Conservation (phyloP, 345 rosid genomes). For the Cardiospermum halicacabum region DNA sequence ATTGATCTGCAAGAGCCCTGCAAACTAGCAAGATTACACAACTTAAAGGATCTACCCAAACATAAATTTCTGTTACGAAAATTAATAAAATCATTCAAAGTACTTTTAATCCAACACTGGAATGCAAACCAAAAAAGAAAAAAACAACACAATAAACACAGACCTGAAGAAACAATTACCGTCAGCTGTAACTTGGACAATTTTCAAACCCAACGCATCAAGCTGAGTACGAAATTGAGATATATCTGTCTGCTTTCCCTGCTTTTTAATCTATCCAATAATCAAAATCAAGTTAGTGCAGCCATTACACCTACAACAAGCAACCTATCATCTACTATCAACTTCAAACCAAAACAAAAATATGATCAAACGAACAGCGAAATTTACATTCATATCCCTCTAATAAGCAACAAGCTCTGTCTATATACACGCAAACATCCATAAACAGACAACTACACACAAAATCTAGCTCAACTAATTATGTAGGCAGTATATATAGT, state of each 20-base stretch:
- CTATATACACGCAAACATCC: not conserved
- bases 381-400: not conserved
- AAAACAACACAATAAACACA: conserved; percentile 22
- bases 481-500: not conserved
- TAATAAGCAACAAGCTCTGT: conserved; percentile 1
- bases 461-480: not conserved
- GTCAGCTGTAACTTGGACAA: conserved; percentile 75
- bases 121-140: too few species aligned
- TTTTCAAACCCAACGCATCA: conserved; percentile 65
- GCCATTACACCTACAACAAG: not conserved
- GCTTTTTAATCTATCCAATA: conserved; percentile 52
- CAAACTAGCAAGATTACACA: conserved; percentile 28
- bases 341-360: not conserved
- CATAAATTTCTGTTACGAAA: not conserved
- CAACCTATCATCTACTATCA: conserved; percentile 3
- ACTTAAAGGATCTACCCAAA: conserved; percentile 13
- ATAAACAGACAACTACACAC: not conserved
- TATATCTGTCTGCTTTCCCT: conserved; percentile 62
- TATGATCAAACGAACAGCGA: not conserved
- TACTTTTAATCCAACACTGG: not conserved
- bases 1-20: conserved; percentile 91
- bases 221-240: conserved; percentile 63
- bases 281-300: conserved; percentile 5
- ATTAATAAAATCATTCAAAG: not conserved
- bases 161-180: conserved; percentile 99